Base-by-base conservation (phyloP, 495 filamentous ascomycete genomes). In the Astrothelium macrocarpum region DNA sequence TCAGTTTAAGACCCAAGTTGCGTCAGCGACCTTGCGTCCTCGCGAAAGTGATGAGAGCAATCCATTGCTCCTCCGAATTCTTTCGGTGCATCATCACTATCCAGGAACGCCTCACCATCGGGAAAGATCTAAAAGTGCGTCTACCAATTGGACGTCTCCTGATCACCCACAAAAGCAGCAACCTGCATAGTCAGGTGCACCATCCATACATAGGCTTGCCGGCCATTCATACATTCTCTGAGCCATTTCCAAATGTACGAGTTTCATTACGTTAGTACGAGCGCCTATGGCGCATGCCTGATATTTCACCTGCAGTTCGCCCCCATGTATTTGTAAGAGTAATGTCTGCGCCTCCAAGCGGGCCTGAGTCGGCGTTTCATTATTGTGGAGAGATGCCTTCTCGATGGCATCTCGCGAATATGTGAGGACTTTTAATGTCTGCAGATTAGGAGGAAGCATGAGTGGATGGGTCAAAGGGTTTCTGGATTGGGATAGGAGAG, bases 241-340 rank as follows among this genome's bases (percentile, higher is more conserved):
- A 56, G 9, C 23, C 25, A 9, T 9, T 9, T 20, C 25, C 20
- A 20, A n/a, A 56, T 16, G 9, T 10, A 56, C 49, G 49, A 56
- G 49, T 56, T 29, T 56, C 49, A 28, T 56, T 56, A 3, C n/a
- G 29, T 29, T 56, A 11, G 5, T 5, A 16, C 7, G 9, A 56
- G 23, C 25, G 49, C 49, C 49, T 11, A 56, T 56, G 49, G 49
- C 49, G 25, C 12, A 9, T 56, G n/a, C 18, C 11, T 56, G 9
- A 2, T 28, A 3, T 29, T 56, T 29, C 25, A 11, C 11, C 9
- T 56, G 34, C 5, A 5, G 5, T 14, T 39, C 5, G 5, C 34
- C 49, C 26, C 12, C 49, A 26, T 56, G 49, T 56, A 56, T 56
- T 56, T 56, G 49, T 56, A 56, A 56, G 23, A 56, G 7, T 56